A percentile compares a stretch with the other conserved stretches of the same genome.
These are phyloP conservation scores for Blepharisma stoltei DNA, from an alignment of 73 alveolate genomes.

Conservation along the genomic window DNA sequence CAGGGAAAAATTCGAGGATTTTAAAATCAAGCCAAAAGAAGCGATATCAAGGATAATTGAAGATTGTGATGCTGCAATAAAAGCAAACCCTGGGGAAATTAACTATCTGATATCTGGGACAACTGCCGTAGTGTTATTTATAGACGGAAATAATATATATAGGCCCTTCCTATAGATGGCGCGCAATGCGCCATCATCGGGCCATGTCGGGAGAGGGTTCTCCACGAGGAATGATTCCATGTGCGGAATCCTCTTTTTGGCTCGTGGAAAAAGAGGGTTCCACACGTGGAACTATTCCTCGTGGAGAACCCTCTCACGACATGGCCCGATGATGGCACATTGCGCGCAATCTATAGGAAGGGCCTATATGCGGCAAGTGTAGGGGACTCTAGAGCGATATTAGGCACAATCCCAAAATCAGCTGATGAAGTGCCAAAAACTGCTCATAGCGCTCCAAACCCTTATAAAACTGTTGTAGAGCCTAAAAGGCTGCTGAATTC, in stretches of 20 bases:
- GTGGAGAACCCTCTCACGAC: too few relatives aligned
- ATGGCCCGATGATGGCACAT: too few relatives aligned
- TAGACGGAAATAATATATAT: not conserved
- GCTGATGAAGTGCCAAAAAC: not conserved
- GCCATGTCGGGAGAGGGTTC: too few relatives aligned
- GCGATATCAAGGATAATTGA: not conserved
- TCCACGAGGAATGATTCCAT: too few relatives aligned
- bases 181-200: too few relatives aligned
- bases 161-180: too few relatives aligned
- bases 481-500: not conserved
- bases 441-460: not conserved
- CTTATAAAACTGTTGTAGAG: not conserved
- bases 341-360: too few relatives aligned
- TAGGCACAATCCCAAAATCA: not conserved
- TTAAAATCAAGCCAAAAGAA: not conserved
- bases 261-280: too few relatives aligned
- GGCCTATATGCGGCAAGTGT: not conserved
- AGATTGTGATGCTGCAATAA: constrained; percentile 8
- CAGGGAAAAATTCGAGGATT: not conserved
- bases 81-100: not conserved
- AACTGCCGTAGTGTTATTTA: constrained; percentile 6
- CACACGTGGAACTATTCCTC: too few relatives aligned
- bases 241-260: too few relatives aligned
- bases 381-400: constrained; percentile 21
- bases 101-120: not conserved